phyloP scores from a whole-genome alignment of 202 grass and related monocot species.

The Setaria viridis region DNA sequence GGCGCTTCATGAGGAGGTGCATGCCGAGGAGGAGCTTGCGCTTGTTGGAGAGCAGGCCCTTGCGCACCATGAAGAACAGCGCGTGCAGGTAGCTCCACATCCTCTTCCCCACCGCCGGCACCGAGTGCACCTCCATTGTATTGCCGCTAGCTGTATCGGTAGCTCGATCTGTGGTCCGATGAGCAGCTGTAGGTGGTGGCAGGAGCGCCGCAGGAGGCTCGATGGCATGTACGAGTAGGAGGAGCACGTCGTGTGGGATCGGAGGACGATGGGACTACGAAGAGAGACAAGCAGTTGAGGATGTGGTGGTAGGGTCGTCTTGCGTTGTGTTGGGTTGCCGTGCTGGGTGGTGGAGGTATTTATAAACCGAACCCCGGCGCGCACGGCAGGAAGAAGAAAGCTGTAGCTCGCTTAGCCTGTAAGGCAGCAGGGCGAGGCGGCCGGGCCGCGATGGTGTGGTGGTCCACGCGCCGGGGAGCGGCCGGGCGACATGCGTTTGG shows the following conservation, averaged over 20 bases:
- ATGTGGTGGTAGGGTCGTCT: not conserved
- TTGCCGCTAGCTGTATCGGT: no score
- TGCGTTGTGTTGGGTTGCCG: not conserved
- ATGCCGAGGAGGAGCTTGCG: slow-evolving; percentile 67
- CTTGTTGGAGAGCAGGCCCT: slow-evolving; percentile 81
- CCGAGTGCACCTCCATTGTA: slow-evolving; percentile 58
- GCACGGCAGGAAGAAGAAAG: not conserved
- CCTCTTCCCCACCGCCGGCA: slow-evolving; percentile 53
- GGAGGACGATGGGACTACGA: no score
- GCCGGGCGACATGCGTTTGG: not conserved
- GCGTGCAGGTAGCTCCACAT: slow-evolving; percentile 77
- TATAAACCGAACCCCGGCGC: not conserved
- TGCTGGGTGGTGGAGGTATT: slow-evolving; percentile 22
- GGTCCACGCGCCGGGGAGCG: not conserved
- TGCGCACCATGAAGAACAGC: slow-evolving; percentile 81
- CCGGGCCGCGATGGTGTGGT: no score
- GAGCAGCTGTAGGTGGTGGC: no score
- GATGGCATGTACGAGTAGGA: no score
- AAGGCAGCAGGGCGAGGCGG: slow-evolving; percentile 17
- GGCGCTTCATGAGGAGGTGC: slow-evolving; percentile 70
- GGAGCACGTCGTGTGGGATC: no score
- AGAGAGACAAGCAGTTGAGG: no score
- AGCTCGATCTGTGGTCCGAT: no score
- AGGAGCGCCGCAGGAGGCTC: no score
- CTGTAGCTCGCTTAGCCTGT: slow-evolving; percentile 41